Conservation (phyloP, 208 protist genomes). For the Crithidia sp. region DNA sequence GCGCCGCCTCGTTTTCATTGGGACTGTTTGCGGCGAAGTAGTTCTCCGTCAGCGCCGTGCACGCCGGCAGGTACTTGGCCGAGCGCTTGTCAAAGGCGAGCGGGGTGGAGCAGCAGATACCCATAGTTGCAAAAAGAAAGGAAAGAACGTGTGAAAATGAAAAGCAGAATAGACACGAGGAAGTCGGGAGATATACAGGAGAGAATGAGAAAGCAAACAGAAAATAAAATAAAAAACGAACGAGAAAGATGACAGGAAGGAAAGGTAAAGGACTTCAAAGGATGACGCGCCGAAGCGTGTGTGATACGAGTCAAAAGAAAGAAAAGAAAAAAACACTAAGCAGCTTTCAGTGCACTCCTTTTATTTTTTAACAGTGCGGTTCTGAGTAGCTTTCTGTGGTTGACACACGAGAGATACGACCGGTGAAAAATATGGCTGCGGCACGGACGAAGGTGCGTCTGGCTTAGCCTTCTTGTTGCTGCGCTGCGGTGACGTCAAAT, state of each 20-base stretch:
- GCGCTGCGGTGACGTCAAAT: too few relatives aligned
- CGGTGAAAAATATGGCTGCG: too few relatives aligned
- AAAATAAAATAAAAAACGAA: background rate
- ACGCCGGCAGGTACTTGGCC: slow-evolving; percentile 39
- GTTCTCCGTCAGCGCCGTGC: slow-evolving; percentile 48
- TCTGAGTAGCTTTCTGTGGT: too few relatives aligned
- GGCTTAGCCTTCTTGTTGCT: too few relatives aligned
- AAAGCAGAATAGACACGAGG: slow-evolving; percentile 14
- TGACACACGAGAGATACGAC: too few relatives aligned
- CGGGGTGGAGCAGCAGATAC: slow-evolving; percentile 26
- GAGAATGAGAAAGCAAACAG: background rate
- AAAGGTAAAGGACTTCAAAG: background rate
- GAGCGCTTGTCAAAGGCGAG: slow-evolving; percentile 25
- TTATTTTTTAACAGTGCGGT: too few relatives aligned
- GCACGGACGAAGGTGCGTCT: too few relatives aligned
- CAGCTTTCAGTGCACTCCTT: background rate
- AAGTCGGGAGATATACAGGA: slow-evolving; percentile 13
- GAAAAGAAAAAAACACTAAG: background rate
- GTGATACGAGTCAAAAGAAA: background rate
- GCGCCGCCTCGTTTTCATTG: slow-evolving; percentile 30
- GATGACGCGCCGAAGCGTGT: background rate
- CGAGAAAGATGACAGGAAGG: background rate
- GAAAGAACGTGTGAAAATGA: background rate
- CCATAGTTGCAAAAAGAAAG: slow-evolving; percentile 37
- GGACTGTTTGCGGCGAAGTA: slow-evolving; percentile 38